phyloP scores from a whole-genome alignment of 140 eudicot species.

The Bidens hawaiensis region DNA sequence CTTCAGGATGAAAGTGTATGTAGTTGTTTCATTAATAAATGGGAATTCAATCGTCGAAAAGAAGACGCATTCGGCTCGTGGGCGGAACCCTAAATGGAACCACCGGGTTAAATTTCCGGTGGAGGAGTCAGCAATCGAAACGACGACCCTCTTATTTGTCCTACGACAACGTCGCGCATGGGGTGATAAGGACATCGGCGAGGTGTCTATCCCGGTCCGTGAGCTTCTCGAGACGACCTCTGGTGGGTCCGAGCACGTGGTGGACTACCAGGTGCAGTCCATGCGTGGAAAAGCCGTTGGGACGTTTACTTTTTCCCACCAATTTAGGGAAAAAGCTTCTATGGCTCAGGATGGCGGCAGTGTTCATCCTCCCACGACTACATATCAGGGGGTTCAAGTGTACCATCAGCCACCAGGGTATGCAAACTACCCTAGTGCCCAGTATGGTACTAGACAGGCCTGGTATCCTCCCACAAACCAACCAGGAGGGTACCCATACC shows the following conservation, averaged over 20 bases:
- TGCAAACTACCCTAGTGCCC: constrained; percentile 24
- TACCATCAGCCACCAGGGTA: constrained; percentile 30
- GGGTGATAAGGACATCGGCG: constrained; percentile 61
- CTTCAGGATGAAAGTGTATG: constrained; percentile 64
- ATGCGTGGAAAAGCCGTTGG: constrained; percentile 50
- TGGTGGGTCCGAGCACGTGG: constrained; percentile 19
- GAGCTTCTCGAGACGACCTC: constrained; percentile 36
- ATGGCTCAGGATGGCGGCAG: not conserved
- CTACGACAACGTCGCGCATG: constrained; percentile 39
- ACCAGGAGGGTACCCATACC: constrained; percentile 18
- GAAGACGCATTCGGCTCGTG: constrained; percentile 41
- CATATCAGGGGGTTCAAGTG: constrained; percentile 17
- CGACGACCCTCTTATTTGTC: constrained; percentile 39
- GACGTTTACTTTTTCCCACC: constrained; percentile 48
- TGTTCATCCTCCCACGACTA: constrained; percentile 3
- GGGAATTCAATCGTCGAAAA: constrained; percentile 39
- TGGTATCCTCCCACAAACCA: too few relatives aligned
- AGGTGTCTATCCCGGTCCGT: constrained; percentile 49
- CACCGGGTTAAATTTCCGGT: constrained; percentile 51
- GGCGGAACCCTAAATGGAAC: constrained; percentile 63
- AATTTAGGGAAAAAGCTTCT: not conserved
- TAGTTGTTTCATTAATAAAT: constrained; percentile 40
- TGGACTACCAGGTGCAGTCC: constrained; percentile 50
- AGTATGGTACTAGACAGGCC: constrained; percentile 26
- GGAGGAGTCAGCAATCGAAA: constrained; percentile 43